These are phyloP conservation scores for Kockiozyma suomiensis DNA, from an alignment of 805 yeast species.

Conservation along the genomic window DNA sequence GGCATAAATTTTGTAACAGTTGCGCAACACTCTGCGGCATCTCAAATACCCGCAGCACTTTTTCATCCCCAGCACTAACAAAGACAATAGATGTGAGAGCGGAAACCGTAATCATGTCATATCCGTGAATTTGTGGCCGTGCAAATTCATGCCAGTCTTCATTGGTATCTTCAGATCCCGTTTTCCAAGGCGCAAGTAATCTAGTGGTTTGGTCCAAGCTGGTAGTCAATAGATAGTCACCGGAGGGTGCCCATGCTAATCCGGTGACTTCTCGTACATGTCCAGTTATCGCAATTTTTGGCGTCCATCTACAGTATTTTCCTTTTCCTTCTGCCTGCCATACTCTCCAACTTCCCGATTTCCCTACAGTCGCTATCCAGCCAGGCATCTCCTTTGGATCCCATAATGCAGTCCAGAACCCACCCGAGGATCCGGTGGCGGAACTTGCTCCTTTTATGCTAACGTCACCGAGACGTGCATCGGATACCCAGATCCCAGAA, in stretches of 20 bases:
- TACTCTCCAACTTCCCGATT: constrained; percentile 87
- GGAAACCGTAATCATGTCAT: constrained; percentile 84
- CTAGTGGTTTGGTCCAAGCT: constrained; percentile 92
- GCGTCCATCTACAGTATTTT: constrained; percentile 43
- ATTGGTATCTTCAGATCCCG: constrained; percentile 38
- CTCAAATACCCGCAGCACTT: constrained; percentile 83
- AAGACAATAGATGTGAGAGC: constrained; percentile 63
- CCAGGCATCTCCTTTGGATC: constrained; percentile 44
- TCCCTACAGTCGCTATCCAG: constrained; percentile 73
- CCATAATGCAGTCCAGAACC: constrained; percentile 76
- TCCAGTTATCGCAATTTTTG: constrained; percentile 68
- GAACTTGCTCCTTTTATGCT: constrained; percentile 97
- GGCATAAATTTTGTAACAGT: constrained; percentile 59
- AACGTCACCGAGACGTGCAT: constrained; percentile 81
- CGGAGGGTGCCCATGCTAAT: constrained; percentile 59
- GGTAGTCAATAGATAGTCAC: constrained; percentile 29
- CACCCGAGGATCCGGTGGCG: constrained; percentile 92
- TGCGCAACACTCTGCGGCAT: constrained; percentile 78
- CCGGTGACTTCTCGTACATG: constrained; percentile 75
- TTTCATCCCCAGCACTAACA: constrained; percentile 96
- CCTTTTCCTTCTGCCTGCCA: constrained; percentile 54
- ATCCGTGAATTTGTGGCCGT: constrained; percentile 97
- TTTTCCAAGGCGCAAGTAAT: constrained; percentile 67
- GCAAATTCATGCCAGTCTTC: constrained; percentile 86
- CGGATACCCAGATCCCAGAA: constrained; percentile 89